These are phyloP conservation scores for Nigrospora sphaerica DNA, from an alignment of 2,329 filamentous ascomycete species.

Conservation along the genomic window DNA sequence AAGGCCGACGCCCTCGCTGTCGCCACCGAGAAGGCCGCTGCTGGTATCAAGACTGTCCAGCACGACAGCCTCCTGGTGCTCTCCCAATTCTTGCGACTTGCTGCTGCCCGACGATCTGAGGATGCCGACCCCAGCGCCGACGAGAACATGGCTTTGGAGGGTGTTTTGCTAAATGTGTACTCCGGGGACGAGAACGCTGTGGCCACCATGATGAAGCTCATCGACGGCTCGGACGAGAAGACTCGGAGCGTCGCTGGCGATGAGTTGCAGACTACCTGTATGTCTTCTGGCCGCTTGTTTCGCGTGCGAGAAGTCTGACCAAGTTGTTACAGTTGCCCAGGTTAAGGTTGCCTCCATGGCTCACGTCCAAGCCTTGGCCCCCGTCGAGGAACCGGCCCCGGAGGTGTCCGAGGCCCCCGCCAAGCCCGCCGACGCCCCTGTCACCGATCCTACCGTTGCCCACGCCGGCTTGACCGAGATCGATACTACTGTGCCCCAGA, in stretches of 20 bases:
- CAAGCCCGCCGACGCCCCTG: constrained; percentile 20
- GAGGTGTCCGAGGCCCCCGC: constrained; percentile 24
- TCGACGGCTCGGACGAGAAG: constrained; percentile 62
- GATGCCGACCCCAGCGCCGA: constrained; percentile 58
- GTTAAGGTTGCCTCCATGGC: constrained; percentile 49
- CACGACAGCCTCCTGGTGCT: constrained; percentile 61
- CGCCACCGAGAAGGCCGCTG: constrained; percentile 46
- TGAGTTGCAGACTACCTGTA: constrained; percentile 64
- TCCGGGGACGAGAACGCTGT: constrained; percentile 70
- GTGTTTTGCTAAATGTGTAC: constrained; percentile 71
- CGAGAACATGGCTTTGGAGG: constrained; percentile 76
- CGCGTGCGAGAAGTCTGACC: not conserved
- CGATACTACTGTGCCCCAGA: constrained; percentile 33
- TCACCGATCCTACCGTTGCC: constrained; percentile 60
- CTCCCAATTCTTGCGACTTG: constrained; percentile 74
- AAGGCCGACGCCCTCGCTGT: constrained; percentile 47
- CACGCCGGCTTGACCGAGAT: constrained; percentile 64
- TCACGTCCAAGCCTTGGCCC: constrained; percentile 32
- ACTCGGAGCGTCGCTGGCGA: constrained; percentile 60
- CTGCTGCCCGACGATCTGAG: constrained; percentile 67
- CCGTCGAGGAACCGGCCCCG: constrained; percentile 23
- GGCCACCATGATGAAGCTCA: constrained; percentile 67
- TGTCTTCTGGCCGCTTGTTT: constrained; percentile 21
- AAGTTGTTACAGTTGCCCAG: constrained; percentile 37
- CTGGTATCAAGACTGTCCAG: constrained; percentile 47